Base-by-base conservation (phyloP, 169 alveolate species). In the Cryptosporidium sp. region DNA sequence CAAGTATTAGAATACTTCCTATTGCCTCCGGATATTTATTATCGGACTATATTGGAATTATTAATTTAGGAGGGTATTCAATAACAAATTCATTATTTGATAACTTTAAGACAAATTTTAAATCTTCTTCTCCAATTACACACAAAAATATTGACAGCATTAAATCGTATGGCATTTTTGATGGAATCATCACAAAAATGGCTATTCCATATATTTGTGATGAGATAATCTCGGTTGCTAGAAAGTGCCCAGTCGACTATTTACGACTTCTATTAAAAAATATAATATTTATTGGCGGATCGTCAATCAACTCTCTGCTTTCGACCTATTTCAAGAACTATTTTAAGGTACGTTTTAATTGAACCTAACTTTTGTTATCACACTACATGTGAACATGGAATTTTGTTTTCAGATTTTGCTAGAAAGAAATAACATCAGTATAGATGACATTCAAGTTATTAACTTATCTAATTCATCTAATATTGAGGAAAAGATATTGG, bases 201-300 rank as follows among this genome's bases (percentile, higher is more conserved):
- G 62, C 62, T 23, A 51, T 65, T 80, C 89, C 89, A 10, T 29
- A 21, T 0, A 51, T 80, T 35, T 80, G 69, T 9, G 89, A 80
- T 9, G 75, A 80, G 44, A 65, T 80, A 14, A 44, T 62, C 29
- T 23, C 69, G 0, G 89, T 80, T 23, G 89, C 31, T 18, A 80
- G 44, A 65, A 80, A 65, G 42, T 80, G 89, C 45, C 89, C 89
- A 10, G 89, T 80, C 26, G 89, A 80, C 29, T 80, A 80, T 42
- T 37, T 70, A 8, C 60, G 75, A 39, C 65, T 37, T 18, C 52
- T 80, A 26, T 45, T 80, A 23, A 45, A 67, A 65, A 80, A 80
- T 80, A 48, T 80, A 39, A 10, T 80, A 42, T 62, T 80, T 26
- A 80, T 80, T 23, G 89, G 89, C 18, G 89, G 89, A 23, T 31